Evolutionary conservation across 805 yeast genomes (phyloP).

Genomic region (Maudiozyma pseudohumilis): DNA sequence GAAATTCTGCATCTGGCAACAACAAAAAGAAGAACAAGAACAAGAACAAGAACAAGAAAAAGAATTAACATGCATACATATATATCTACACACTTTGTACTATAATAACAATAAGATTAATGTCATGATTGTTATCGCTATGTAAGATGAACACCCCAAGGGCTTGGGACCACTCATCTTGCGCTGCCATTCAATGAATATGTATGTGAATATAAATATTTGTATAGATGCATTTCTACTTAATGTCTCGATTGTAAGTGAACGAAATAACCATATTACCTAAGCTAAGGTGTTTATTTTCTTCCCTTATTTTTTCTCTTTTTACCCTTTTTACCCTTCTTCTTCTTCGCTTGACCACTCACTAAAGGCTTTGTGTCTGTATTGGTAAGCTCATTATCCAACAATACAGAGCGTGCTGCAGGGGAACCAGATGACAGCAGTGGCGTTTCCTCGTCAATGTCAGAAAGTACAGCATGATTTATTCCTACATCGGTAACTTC

Average conservation of each 20-base stretch:
- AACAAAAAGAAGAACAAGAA: constrained; percentile 18
- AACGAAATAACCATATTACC: too few relatives aligned
- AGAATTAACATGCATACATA: neutral
- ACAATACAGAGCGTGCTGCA: neutral
- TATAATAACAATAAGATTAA: neutral
- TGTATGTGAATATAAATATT: too few relatives aligned
- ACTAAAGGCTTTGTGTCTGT: neutral
- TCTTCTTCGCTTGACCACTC: too few relatives aligned
- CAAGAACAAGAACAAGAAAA: constrained; percentile 20
- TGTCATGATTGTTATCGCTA: too few relatives aligned
- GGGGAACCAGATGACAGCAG: neutral
- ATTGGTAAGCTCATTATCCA: neutral
- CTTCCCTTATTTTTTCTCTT: constrained; percentile 11
- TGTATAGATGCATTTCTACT: too few relatives aligned
- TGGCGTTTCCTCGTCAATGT: constrained; percentile 2
- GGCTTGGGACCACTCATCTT: too few relatives aligned
- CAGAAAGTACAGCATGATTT: neutral
- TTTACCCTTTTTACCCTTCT: constrained; percentile 8
- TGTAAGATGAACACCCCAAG: too few relatives aligned
- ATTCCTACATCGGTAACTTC: neutral
- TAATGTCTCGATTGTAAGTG: too few relatives aligned
- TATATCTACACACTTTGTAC: neutral
- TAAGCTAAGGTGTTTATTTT: too few relatives aligned
- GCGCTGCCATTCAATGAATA: too few relatives aligned
- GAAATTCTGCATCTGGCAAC: constrained; percentile 5